Evolutionary conservation across 1,284 basidiomycete genomes (phyloP), one percentile per base, ranked within the genome.

Genomic region (Ganoderma resinaceum): DNA sequence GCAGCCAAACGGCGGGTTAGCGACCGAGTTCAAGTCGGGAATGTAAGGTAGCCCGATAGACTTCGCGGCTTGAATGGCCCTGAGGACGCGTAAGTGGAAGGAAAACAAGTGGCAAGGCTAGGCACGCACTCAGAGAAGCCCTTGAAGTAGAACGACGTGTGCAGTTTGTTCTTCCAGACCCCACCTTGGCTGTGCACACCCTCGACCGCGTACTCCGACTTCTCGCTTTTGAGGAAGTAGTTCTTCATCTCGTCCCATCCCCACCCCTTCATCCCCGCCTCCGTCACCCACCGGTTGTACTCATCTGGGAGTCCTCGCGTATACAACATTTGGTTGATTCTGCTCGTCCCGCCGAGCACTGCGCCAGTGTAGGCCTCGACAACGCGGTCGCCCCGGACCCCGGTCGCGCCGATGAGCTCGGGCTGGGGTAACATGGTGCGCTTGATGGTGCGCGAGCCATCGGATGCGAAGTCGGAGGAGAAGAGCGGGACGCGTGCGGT

Each of bases 301-400:
- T 84, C 82, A 0, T 76, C 80, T 6, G 82, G 79, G 5, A 78
- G 46, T 0, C 73, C 80, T 5, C 82, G 75, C 3, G 78, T 79
- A 62, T 84, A 84, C 66, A 82, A 65, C 77, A 82, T 78, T 62
- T 76, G 79, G 72, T 87, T 87, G 71, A 72, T 72, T 26, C 66
- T 62, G 66, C 81, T 81, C 2, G 79, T 80, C 0, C 85, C 85
- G 11, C 85, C 85, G 6, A 85, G 73, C 0, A 77, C 80, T 3
- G 37, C 60, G n/a, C 71, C 71, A 2, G 62, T 40, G 63, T 67
- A 72, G 49, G 68, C 68, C 42, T 72, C 59, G n/a, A 70, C 63
- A 12, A 29, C 14, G n/a, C 71, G 68, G 43, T 78, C 79, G 2
- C 84, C 85, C 18, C 78, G 76, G 60, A 80, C 75, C 12, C 72